These are phyloP conservation scores for Aethionema arabicum DNA, from an alignment of 345 rosid genomes.

Conservation along the genomic window DNA sequence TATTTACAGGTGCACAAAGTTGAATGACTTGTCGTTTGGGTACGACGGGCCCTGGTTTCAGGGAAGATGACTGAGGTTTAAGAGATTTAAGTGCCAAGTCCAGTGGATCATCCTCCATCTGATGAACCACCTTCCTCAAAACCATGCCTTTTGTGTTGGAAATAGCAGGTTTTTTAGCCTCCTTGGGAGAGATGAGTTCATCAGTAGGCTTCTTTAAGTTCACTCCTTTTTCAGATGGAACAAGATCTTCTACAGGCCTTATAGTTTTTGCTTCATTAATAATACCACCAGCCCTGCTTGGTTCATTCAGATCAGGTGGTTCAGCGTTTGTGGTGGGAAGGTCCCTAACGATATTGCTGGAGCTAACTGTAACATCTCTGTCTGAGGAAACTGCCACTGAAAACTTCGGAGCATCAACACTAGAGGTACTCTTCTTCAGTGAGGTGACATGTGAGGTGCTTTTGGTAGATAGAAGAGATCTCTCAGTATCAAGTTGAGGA, in stretches of 20 bases:
- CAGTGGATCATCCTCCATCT: slow-evolving; percentile 46
- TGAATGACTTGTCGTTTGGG: slow-evolving; percentile 93
- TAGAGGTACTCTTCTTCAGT: slow-evolving; percentile 38
- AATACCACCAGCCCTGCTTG: slow-evolving; percentile 43
- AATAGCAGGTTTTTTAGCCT: slow-evolving; percentile 34
- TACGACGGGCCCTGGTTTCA: slow-evolving; percentile 52
- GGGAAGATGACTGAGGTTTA: slow-evolving; percentile 42
- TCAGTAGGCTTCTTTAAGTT: slow-evolving; percentile 36
- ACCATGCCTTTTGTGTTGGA: slow-evolving; percentile 41
- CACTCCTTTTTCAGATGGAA: slow-evolving; percentile 36
- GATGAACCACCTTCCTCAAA: slow-evolving; percentile 53
- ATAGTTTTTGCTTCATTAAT: slow-evolving; percentile 42
- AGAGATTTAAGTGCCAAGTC: slow-evolving; percentile 50
- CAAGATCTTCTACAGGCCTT: slow-evolving; percentile 31
- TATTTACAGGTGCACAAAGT: slow-evolving; percentile 64
- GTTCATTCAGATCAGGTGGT: slow-evolving; percentile 21
- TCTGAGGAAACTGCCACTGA: slow-evolving; percentile 30
- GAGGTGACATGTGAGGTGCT: slow-evolving; percentile 37
- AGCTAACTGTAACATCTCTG: slow-evolving; percentile 35
- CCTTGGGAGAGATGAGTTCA: slow-evolving; percentile 36
- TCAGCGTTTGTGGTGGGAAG: slow-evolving; percentile 40
- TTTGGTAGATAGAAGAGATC: slow-evolving; percentile 38
- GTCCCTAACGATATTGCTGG: slow-evolving; percentile 30
- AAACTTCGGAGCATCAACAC: slow-evolving; percentile 39
- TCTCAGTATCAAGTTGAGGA: slow-evolving; percentile 36